Percentiles rank a stretch among this genome's conserved stretches.
Conservation (phyloP, 139 green algal genomes). For the Chlamydomonas applanata region DNA sequence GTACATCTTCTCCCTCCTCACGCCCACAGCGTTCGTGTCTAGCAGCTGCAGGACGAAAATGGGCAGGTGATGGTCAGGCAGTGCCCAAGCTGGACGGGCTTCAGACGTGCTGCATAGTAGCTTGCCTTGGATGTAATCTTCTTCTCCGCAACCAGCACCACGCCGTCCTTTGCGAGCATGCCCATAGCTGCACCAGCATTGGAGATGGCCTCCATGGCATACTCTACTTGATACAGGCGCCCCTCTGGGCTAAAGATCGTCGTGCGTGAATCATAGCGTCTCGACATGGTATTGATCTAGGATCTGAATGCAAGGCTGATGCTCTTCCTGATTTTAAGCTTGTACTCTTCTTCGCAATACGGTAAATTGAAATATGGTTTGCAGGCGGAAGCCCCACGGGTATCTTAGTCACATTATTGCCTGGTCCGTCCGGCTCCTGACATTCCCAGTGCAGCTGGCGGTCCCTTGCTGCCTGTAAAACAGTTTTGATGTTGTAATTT, state of each 20-base stretch:
- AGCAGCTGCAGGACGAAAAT: conserved; percentile 67
- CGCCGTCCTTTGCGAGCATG: conserved; percentile 86
- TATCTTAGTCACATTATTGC: too few species aligned
- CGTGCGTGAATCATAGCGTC: conserved; percentile 94
- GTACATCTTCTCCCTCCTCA: conserved; percentile 97
- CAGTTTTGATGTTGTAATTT: too few species aligned
- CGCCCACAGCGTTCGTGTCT: conserved; percentile 86
- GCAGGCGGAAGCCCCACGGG: too few species aligned
- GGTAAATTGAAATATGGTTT: too few species aligned
- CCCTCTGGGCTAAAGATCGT: conserved; percentile 98
- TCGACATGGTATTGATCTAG: conserved; percentile 2
- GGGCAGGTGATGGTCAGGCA: neutral
- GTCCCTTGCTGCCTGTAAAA: too few species aligned
- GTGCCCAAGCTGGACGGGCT: neutral
- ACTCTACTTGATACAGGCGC: conserved; percentile 91
- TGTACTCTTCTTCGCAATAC: too few species aligned
- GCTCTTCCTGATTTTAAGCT: too few species aligned
- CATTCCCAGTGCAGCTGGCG: too few species aligned
- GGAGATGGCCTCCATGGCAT: conserved; percentile 99
- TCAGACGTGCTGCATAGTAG: neutral
- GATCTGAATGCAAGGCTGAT: too few species aligned
- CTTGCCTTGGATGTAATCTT: conserved; percentile 94
- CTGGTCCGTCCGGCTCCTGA: too few species aligned
- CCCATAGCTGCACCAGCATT: conserved; percentile 94
- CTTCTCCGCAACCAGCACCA: conserved; percentile 97